Conservation (phyloP, 805 yeast species). For the Metahyphopichia silvanorum region DNA sequence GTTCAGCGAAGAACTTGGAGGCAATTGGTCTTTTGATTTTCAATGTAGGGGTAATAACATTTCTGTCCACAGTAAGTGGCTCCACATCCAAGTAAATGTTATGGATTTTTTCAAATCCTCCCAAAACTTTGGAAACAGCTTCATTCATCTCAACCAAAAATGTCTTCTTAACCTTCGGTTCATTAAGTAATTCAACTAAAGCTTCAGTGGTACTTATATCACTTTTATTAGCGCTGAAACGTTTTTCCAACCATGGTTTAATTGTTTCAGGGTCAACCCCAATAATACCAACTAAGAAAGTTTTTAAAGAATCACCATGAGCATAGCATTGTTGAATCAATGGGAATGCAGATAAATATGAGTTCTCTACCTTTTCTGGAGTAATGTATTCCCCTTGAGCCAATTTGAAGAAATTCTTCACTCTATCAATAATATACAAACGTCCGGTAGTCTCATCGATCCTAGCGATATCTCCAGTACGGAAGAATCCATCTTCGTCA, state of each 20-base stretch:
- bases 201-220: slow-evolving; percentile 9
- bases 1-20: slow-evolving; percentile 20
- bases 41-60: slow-evolving; percentile 41
- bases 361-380: slow-evolving; percentile 38
- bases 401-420: slow-evolving; percentile 43
- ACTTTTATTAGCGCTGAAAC: slow-evolving; percentile 9
- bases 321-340: slow-evolving; percentile 24
- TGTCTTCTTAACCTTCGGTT: slow-evolving; percentile 14
- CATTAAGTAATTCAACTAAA: slow-evolving; percentile 19
- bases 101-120: slow-evolving; percentile 38
- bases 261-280: slow-evolving; percentile 21
- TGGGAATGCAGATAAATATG: slow-evolving; percentile 28
- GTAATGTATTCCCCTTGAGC: slow-evolving; percentile 43
- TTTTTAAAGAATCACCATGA: slow-evolving; percentile 30
- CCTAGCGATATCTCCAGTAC: slow-evolving; percentile 51
- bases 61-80: slow-evolving; percentile 36
- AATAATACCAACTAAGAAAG: slow-evolving; percentile 27
- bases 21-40: slow-evolving; percentile 41
- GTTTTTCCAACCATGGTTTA: slow-evolving; percentile 11
- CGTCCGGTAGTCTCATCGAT: slow-evolving; percentile 24
- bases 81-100: slow-evolving; percentile 34
- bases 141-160: slow-evolving; percentile 22
- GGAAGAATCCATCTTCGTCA: slow-evolving; percentile 51
- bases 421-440: slow-evolving; percentile 47
- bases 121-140: slow-evolving; percentile 18